Conservation (phyloP, 257 asterid species). For the Scutellaria minor region DNA sequence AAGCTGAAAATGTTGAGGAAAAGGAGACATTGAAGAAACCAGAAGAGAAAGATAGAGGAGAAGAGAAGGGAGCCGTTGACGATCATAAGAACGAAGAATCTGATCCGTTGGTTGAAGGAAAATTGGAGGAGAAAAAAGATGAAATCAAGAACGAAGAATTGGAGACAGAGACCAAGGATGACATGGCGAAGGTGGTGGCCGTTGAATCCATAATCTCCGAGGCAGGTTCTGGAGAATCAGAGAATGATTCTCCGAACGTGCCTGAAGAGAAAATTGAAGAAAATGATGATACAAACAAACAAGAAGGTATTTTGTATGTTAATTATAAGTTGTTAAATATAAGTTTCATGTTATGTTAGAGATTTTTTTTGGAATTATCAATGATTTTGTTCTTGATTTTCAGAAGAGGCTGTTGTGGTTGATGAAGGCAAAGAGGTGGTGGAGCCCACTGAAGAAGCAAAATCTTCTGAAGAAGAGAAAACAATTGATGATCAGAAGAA, state of each 20-base stretch:
- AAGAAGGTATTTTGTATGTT: constrained; percentile 41
- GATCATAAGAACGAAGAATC: constrained; percentile 27
- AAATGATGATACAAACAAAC: constrained; percentile 38
- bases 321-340: neutral
- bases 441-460: constrained; percentile 40
- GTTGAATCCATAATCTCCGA: constrained; percentile 26
- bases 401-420: constrained; percentile 47
- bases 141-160: constrained; percentile 23
- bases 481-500: constrained; percentile 36
- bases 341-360: neutral
- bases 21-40: constrained; percentile 24
- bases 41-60: constrained; percentile 24
- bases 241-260: constrained; percentile 24
- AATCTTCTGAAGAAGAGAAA: constrained; percentile 45
- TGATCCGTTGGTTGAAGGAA: neutral
- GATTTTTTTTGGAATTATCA: neutral
- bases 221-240: constrained; percentile 14
- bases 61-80: constrained; percentile 2
- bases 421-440: constrained; percentile 46
- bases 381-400: neutral
- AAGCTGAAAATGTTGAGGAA: neutral
- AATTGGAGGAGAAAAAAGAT: constrained; percentile 35
- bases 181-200: neutral
- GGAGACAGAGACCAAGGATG: constrained; percentile 9
- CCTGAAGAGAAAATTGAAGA: neutral